These are phyloP conservation scores for Apiotrichum gracile DNA, from an alignment of 1,284 basidiomycete genomes.

Conservation along the genomic window DNA sequence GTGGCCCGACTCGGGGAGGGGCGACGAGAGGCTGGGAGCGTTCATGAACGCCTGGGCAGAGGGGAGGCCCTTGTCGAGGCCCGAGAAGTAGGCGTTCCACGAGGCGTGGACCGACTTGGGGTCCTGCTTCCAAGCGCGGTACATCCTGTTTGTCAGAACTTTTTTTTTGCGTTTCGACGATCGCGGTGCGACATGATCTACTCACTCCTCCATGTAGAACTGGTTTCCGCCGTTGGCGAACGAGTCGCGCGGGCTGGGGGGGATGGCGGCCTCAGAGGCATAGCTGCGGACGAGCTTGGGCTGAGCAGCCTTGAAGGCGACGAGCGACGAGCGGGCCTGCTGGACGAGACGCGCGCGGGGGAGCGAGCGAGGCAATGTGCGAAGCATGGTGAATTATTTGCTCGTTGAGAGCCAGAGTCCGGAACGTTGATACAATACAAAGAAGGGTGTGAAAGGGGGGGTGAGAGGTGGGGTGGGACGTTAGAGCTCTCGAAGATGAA, in stretches of 20 bases:
- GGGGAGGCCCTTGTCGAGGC: slow-evolving; percentile 80
- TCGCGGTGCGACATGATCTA: slow-evolving; percentile 7
- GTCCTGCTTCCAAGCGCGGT: slow-evolving; percentile 82
- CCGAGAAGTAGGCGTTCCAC: slow-evolving; percentile 93
- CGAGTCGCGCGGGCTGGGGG: slow-evolving; percentile 48
- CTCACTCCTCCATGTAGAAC: slow-evolving; percentile 83
- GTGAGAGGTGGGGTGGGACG: neutral
- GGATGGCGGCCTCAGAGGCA: slow-evolving; percentile 31
- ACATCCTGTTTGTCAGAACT: slow-evolving; percentile 57
- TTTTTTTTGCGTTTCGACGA: too few species aligned
- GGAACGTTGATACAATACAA: neutral
- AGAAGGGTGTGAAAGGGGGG: neutral
- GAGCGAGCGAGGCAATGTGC: slow-evolving; percentile 26
- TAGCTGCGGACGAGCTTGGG: slow-evolving; percentile 20
- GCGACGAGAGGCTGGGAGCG: slow-evolving; percentile 58
- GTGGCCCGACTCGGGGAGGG: slow-evolving; percentile 68
- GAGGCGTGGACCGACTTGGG: slow-evolving; percentile 87
- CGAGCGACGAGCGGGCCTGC: slow-evolving; percentile 1
- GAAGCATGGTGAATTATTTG: slow-evolving; percentile 20
- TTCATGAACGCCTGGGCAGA: slow-evolving; percentile 79
- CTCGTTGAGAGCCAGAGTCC: slow-evolving; percentile 2
- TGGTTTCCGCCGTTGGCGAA: slow-evolving; percentile 89
- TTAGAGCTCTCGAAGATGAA: neutral
- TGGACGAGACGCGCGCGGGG: slow-evolving; percentile 13
- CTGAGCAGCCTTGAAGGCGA: slow-evolving; percentile 2